Base-by-base conservation (phyloP, 108 stramenopile genomes). In the Cylindrotheca closterium region DNA sequence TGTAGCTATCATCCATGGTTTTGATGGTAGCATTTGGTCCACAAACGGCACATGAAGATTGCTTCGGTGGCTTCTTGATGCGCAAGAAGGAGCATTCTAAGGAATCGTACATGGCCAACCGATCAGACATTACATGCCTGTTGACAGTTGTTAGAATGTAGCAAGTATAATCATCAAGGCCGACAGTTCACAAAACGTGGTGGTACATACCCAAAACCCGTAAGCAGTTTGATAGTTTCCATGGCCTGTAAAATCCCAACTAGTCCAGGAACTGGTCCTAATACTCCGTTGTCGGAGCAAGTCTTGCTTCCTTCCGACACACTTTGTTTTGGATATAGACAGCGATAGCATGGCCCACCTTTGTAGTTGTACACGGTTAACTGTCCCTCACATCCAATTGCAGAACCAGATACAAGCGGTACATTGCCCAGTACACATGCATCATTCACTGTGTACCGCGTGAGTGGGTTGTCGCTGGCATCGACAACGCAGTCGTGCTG, bases 361-460 rank as follows among this genome's bases (percentile, higher is more conserved):
- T 65, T 53, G 60, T 78, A 75, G 67, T 89, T 89, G 69, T 89
- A 91, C 1, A 94, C 90, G 0, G 93, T 90, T 53, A 94, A 71
- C 55, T 94, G 93, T 19, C 93, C 93, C 59, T 94, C 93, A 3
- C 73, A 78, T 0, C 90, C 95, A 73, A 94, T 89, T 60, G 93
- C 93, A 68, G 84, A 86, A n/a, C 90, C 93, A n/a, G 88, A 89
- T 5, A 94, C 85, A 50, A 94, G 58, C 25, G 87, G 75, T 57
- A 74, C 82, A 1, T 79, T 75, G 28, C 85, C 79, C 28, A 97
- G 47, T 17, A 93, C 87, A 49, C 97, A 98, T 5, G 98, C 99
- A 71, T 99, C 99, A 57, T 96, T 96, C 28, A 98, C 54, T 21
- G 97, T 50, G 78, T 99, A 99, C 49, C 96, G 88, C 4, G 98